Base-by-base conservation (phyloP, 805 yeast genomes). In the Kluyveromyces dobzhanskii region DNA sequence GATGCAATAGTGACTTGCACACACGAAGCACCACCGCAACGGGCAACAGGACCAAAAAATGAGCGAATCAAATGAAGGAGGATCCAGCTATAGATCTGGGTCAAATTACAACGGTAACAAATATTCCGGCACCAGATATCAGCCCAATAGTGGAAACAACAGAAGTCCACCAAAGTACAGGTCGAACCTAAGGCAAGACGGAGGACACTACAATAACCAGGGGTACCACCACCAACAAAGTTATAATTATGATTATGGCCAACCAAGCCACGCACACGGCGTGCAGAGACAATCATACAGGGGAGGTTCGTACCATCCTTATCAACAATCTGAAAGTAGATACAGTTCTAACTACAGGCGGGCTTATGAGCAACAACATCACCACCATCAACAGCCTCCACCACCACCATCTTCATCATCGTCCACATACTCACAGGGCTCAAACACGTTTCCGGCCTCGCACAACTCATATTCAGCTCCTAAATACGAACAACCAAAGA, bases 271-370 rank as follows among this genome's bases (percentile, higher is more conserved):
- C 2, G 30, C 14, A 9, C 23, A 34, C 19, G 37, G 29, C 8
- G 11, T 5, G 21, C 27, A 14, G 12, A 24, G 37, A 21, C 37
- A 34, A 17, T 6, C 18, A 7, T 34, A 34, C 19, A 34, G 30
- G 13, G 37, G 37, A 14, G 35, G 27, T 3, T 34, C 37, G 12
- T 26, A 34, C 29, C 37, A 34, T 24, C 30, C 37, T 10, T 34
- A 24, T 17, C 37, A 21, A n/a, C 37, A 21, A 12, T 13, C 14
- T 12, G 37, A 26, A 14, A 25, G 29, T 21, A 24, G 37, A 25
- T 34, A 34, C 14, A n/a, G 32, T 17, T 12, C 30, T 5, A 27
- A 27, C 11, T 35, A 4, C 32, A 35, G 32, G 11, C 26, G 25
- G 18, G 13, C 26, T 9, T 23, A 24, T n/a, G 14, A 13, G n/a